phyloP scores from a whole-genome alignment of 169 alveolate genomes.

The Theileria parva region DNA sequence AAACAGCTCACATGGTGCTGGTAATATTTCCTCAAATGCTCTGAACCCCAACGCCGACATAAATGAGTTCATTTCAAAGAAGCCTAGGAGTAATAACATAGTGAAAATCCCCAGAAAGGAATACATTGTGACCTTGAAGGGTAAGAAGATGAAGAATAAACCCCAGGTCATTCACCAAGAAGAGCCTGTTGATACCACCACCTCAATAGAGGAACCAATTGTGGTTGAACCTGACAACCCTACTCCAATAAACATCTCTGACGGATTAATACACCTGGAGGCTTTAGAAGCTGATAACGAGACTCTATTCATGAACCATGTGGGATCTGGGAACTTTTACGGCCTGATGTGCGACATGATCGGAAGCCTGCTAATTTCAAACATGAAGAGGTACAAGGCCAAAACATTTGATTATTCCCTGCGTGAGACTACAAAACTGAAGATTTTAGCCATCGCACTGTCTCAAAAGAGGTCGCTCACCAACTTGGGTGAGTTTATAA shows the following conservation, averaged over 20 bases:
- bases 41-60: slow-evolving; percentile 43
- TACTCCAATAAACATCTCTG: slow-evolving; percentile 8
- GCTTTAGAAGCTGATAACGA: slow-evolving; percentile 1
- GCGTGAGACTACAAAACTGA: slow-evolving; percentile 51
- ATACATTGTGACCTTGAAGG: slow-evolving; percentile 3
- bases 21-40: slow-evolving; percentile 1
- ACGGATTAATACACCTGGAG: slow-evolving; percentile 8
- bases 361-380: slow-evolving; percentile 20
- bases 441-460: slow-evolving; percentile 29
- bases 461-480: slow-evolving; percentile 46
- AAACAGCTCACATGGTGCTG: background rate
- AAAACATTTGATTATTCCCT: slow-evolving; percentile 25
- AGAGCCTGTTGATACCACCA: slow-evolving; percentile 1
- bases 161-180: background rate
- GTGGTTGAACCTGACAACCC: slow-evolving; percentile 9
- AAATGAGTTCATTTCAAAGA: slow-evolving; percentile 21
- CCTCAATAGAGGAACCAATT: background rate
- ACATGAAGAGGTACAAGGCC: slow-evolving; percentile 44
- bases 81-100: slow-evolving; percentile 22
- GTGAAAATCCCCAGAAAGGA: slow-evolving; percentile 9
- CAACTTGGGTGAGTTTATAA: slow-evolving; percentile 48
- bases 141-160: slow-evolving; percentile 6
- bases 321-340: slow-evolving; percentile 33
- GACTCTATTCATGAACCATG: slow-evolving; percentile 20
- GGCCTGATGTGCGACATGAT: slow-evolving; percentile 45